Evolutionary conservation across 2,329 filamentous ascomycete genomes (phyloP).

Genomic region (Alternaria ventricosa): DNA sequence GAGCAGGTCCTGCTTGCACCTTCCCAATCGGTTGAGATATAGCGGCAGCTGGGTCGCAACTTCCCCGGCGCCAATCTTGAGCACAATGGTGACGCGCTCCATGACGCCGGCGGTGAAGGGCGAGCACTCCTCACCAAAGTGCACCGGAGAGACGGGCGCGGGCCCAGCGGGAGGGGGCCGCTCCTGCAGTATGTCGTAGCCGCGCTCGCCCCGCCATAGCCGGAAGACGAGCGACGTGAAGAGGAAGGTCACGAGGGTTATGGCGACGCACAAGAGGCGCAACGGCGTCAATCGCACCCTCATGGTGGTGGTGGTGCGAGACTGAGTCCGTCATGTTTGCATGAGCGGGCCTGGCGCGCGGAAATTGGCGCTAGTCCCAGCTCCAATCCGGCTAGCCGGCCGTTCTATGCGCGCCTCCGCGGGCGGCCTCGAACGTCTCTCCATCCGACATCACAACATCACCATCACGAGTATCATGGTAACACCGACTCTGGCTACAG

Average conservation of each 20-base stretch:
- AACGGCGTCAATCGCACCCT: slow-evolving; percentile 47
- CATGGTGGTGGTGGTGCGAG: slow-evolving; percentile 31
- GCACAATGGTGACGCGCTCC: slow-evolving; percentile 60
- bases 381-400: slow-evolving; percentile 12
- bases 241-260: slow-evolving; percentile 31
- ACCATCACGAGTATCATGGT: background rate
- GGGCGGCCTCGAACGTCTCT: background rate
- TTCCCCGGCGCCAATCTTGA: slow-evolving; percentile 66
- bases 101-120: slow-evolving; percentile 42
- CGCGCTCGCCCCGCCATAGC: slow-evolving; percentile 35
- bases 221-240: slow-evolving; percentile 28
- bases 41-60: slow-evolving; percentile 62
- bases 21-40: slow-evolving; percentile 62
- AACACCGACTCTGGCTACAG: background rate
- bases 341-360: slow-evolving; percentile 10
- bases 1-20: slow-evolving; percentile 62
- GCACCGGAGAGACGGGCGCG: slow-evolving; percentile 26
- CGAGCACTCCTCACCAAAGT: slow-evolving; percentile 41
- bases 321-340: slow-evolving; percentile 20
- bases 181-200: slow-evolving; percentile 40
- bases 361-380: slow-evolving; percentile 10
- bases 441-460: background rate
- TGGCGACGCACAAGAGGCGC: slow-evolving; percentile 41
- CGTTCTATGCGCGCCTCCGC: background rate
- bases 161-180: slow-evolving; percentile 30